Base-by-base conservation (phyloP, 257 asterid genomes). In the Nemophila menziesii region DNA sequence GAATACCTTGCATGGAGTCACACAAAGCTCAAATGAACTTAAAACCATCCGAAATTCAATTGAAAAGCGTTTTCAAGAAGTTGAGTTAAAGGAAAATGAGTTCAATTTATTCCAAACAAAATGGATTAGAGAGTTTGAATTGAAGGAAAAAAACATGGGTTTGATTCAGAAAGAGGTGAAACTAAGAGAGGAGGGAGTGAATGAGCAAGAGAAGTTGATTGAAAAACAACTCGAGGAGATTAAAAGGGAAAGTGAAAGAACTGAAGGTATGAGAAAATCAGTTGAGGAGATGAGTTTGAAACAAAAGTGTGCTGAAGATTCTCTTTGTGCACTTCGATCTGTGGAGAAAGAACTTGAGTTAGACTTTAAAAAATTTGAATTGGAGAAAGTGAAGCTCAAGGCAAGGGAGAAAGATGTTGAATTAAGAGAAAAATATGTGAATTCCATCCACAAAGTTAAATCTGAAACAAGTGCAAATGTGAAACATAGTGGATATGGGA, bases 171-270 rank as follows among this genome's bases (percentile, higher is more conserved):
- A 60, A 44, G 43, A 29, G 5, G 42, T 60, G 18, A 44, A 46
- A 34, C 15, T 47, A 13, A 40, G 49, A 24, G 62, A 42, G 43
- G 45, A 46, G 55, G 36, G 42, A 16, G 16, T 60, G 46, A 17
- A 13, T 40, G 66, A 46, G 18, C 51, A 46, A 16, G 61, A 60
- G 55, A 52, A 39, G 22, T 13, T 33, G 41, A 26, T 60, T 4
- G 48, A 60, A n/a, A 45, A 19, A 14, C 34, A 46, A 5, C 26
- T 49, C 46, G 22, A 10, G 23, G 21, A 52, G 15, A n/a, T 58
- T 41, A 20, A 43, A 20, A 21, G 37, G 0, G 55, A 46, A 34
- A 17, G 44, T 22, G 14, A 26, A 8, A 7, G n/a, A 24, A 3
- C 33, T 13, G 59, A 48, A 46, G 54, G 33, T 21, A 7, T 34